Base-by-base conservation (phyloP, 2,329 filamentous ascomycete genomes). In the Pezicula rhizophila region DNA sequence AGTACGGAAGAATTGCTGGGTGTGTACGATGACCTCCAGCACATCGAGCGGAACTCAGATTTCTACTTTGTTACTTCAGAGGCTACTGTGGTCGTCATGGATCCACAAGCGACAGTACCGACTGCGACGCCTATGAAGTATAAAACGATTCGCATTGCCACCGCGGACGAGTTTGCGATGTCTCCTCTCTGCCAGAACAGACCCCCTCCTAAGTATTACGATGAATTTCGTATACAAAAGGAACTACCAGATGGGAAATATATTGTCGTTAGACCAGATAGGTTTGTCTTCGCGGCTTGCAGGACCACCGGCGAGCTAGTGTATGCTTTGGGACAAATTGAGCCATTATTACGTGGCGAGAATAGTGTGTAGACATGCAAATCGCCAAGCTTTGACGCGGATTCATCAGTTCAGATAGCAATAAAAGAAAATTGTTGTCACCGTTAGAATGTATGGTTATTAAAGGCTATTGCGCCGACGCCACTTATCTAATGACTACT, bases 141-240 rank as follows among this genome's bases (percentile, higher is more conserved):
- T n/a, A n/a, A n/a, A n/a, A n/a, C n/a, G n/a, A 58, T 57, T 43
- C 55, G 56, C 5, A 46, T 65, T n/a, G 64, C 63, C 2, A 59
- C 47, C 2, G 62, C 46, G 2, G 57, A 63, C 2, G 64, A 66
- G 26, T 66, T 67, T 37, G 50, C 60, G 1, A 41, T 25, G 4
- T 64, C 64, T 23, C 2, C 34, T 54, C 7, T 51, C 66, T 8
- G 67, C 64, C 46, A 47, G 46, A 20, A 52, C 50, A 17, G 23
- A 26, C 35, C 46, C 5, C n/a, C 15, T 8, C 40, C 40, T 20
- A 4, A 40, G 25, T 12, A 35, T 14, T 38, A 38, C 14, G 35
- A 34, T 25, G 23, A 23, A 17, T 48, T 17, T 18, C 14, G 42
- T 44, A 17, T 44, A 20, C 28, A 17, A 8, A 40, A 42, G 23